Base-by-base conservation (phyloP, 1,284 basidiomycete species). In the Limonomyces culmigenus region DNA sequence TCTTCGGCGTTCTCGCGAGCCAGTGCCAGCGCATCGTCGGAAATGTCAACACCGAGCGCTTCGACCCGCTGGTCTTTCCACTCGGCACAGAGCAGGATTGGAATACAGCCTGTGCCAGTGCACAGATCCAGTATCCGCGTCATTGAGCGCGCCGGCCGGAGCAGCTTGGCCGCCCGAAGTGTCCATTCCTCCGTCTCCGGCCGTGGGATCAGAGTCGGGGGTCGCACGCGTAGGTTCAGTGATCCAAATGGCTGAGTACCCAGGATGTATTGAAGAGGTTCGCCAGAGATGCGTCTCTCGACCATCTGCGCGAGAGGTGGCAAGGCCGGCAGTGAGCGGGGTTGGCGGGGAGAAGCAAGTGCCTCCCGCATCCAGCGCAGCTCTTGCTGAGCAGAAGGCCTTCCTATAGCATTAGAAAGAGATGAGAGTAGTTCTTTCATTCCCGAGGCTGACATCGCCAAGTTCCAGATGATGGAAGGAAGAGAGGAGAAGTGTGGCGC, bases 261-360 rank as follows among this genome's bases (percentile, higher is more conserved):
- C 91, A 93, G 64, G 45, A 93, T 80, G 51, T 92, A 93, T 47
- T 92, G 86, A n/a, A 92, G 60, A 0, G 88, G 88, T 55, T 88
- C 84, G 13, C 84, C 77, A 3, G 47, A 43, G 11, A 67, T 46
- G 43, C 85, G 56, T 13, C 77, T 66, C 6, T 50, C 47, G 30
- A 83, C 55, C 62, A 75, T 67, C n/a, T 27, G 8, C 23, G 23
- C 8, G 8, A 27, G 8, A n/a, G 23, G n/a, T 8, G 23, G 23
- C 8, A 27, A n/a, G 8, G 23, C 8, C 23, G 23, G 23, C 23
- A 27, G n/a, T n/a, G n/a, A n/a, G n/a, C 23, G 23, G 8, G 23
- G n/a, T n/a, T 8, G n/a, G n/a, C 23, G 23, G n/a, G 23, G 23
- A n/a, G 23, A 27, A 8, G 8, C n/a, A n/a, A 8, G 8, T 8